Conservation (phyloP, 768 basidiomycete genomes). For the Calocybe cyanea region DNA sequence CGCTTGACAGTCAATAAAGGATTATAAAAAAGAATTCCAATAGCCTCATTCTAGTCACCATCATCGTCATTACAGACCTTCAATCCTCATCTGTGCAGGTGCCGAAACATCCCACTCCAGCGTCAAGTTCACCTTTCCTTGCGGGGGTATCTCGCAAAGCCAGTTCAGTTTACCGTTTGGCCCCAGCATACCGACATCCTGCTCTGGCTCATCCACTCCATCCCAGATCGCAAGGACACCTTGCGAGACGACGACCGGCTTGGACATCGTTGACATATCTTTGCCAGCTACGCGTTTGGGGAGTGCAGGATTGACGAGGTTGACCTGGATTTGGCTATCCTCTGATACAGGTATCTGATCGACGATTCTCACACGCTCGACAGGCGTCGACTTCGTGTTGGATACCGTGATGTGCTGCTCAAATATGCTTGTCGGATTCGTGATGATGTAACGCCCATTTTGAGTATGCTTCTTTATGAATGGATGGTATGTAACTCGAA, state of each 20-base stretch:
- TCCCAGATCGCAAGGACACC: slow-evolving; percentile 25
- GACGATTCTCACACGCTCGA: background rate
- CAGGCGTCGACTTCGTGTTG: slow-evolving; percentile 1
- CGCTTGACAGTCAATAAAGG: no score
- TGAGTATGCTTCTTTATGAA: slow-evolving; percentile 18
- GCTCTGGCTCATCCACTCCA: slow-evolving; percentile 16
- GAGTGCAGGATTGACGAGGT: background rate
- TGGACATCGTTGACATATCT: background rate
- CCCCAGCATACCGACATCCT: slow-evolving; percentile 8
- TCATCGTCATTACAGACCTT: background rate
- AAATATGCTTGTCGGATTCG: slow-evolving; percentile 13
- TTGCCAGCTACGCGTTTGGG: background rate
- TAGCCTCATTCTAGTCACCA: no score
- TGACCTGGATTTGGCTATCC: slow-evolving; percentile 1
- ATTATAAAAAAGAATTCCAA: no score
- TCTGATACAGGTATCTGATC: slow-evolving; percentile 4
- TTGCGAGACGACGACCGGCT: slow-evolving; percentile 11
- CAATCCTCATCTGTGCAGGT: background rate
- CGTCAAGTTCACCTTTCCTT: slow-evolving; percentile 17
- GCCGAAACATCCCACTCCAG: slow-evolving; percentile 19
- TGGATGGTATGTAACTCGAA: slow-evolving; percentile 23
- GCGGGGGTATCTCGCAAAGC: slow-evolving; percentile 18
- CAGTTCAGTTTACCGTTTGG: slow-evolving; percentile 20
- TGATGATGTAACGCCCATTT: slow-evolving; percentile 20
- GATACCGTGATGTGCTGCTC: slow-evolving; percentile 20